Conservation (phyloP, 768 basidiomycete species). For the Tulasnella calospora region DNA sequence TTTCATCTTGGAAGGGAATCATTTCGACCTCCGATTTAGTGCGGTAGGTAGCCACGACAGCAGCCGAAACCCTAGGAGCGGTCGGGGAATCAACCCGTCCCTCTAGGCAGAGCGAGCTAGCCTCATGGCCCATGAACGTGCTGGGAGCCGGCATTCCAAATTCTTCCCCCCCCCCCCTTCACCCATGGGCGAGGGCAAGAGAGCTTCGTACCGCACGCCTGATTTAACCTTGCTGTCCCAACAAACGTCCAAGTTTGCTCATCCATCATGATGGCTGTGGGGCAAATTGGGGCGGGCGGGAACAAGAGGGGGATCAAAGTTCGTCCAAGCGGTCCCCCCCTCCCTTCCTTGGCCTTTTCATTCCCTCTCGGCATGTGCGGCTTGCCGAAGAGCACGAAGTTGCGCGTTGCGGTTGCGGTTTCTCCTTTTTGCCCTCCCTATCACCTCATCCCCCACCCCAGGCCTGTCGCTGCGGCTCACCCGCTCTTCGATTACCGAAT, state of each 20-base stretch:
- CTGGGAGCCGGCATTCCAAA: not conserved
- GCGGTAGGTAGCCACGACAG: not conserved
- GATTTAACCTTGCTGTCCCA: not conserved
- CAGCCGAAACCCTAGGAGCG: not conserved
- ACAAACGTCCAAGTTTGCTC: not conserved
- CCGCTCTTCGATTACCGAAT: conserved; percentile 8
- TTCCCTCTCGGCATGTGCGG: not conserved
- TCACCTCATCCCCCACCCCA: not conserved
- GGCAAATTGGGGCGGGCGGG: not conserved
- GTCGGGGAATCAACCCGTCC: not conserved
- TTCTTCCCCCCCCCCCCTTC: not conserved
- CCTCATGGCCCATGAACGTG: conserved; percentile 1
- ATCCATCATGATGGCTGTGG: not conserved
- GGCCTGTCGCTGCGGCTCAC: conserved; percentile 3
- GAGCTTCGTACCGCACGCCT: not conserved
- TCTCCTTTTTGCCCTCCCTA: not conserved
- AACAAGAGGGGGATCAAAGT: not conserved
- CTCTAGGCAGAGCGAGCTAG: not conserved
- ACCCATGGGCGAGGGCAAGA: not conserved
- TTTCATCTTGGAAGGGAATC: not conserved
- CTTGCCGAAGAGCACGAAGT: not conserved
- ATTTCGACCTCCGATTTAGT: conserved; percentile 7
- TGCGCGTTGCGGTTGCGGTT: not conserved
- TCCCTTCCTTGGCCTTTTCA: not conserved
- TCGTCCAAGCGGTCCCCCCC: not conserved